These are phyloP conservation scores for Aspergillus nidulans DNA, from an alignment of 495 filamentous ascomycete genomes.

Conservation along the genomic window DNA sequence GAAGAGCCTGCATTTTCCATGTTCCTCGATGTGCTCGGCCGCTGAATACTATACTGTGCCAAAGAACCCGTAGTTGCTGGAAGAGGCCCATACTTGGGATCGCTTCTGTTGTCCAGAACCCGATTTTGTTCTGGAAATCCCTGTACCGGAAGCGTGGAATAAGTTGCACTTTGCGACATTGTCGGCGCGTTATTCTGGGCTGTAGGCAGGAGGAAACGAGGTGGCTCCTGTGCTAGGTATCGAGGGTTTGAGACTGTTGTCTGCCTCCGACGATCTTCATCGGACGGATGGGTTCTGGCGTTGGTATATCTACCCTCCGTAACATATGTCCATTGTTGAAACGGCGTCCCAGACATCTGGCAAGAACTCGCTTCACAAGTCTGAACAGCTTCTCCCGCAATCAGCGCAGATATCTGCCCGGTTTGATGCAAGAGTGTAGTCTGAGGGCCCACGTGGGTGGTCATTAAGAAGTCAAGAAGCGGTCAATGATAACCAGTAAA, in stretches of 20 bases:
- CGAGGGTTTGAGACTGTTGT: conserved; percentile 3
- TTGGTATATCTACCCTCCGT: conserved; percentile 14
- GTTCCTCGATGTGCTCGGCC: conserved; percentile 17
- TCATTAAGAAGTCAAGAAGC: not conserved
- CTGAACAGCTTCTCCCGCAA: not conserved
- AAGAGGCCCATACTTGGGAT: conserved; percentile 25
- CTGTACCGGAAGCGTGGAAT: conserved; percentile 17
- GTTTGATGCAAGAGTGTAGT: not conserved
- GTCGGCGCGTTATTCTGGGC: conserved; percentile 21
- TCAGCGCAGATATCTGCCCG: not conserved
- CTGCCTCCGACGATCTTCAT: conserved; percentile 11
- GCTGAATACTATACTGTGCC: conserved; percentile 19
- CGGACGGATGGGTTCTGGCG: conserved; percentile 1
- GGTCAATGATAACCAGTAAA: not conserved
- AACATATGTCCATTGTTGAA: conserved; percentile 17
- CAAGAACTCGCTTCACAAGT: not conserved
- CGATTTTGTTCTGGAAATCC: conserved; percentile 17
- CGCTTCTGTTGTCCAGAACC: conserved; percentile 16
- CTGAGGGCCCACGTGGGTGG: not conserved
- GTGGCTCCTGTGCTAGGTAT: conserved; percentile 14
- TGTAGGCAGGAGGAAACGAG: conserved; percentile 21
- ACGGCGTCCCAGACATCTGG: conserved; percentile 25
- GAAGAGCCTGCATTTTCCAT: conserved; percentile 18
- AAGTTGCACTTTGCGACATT: conserved; percentile 9
- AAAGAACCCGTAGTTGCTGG: conserved; percentile 18